Percentiles rank a stretch among this genome's conserved stretches.
These are phyloP conservation scores for Pulveroboletus frians DNA, from an alignment of 768 basidiomycete genomes.

Conservation along the genomic window DNA sequence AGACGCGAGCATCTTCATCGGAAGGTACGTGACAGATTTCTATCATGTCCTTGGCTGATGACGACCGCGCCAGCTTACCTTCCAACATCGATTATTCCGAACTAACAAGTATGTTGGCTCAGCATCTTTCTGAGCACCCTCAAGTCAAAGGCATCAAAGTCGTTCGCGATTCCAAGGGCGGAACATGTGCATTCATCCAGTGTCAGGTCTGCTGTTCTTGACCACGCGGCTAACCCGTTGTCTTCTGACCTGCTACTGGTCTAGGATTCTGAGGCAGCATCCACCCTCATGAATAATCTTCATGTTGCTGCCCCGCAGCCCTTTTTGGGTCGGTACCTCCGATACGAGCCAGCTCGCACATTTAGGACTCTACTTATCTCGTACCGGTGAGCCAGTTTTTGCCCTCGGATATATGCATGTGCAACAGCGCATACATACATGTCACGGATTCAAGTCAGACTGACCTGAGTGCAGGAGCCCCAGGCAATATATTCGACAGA, in stretches of 20 bases:
- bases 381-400: constrained; percentile 47
- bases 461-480: constrained; percentile 15
- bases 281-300: constrained; percentile 54
- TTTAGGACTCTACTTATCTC: constrained; percentile 71
- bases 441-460: background rate
- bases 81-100: constrained; percentile 61
- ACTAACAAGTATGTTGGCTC: constrained; percentile 52
- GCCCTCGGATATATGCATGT: constrained; percentile 12
- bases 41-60: constrained; percentile 4
- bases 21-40: constrained; percentile 49
- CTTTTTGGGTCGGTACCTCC: constrained; percentile 68
- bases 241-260: background rate
- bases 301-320: constrained; percentile 51
- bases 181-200: constrained; percentile 81
- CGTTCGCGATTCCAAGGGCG: constrained; percentile 69
- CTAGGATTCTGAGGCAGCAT: constrained; percentile 56
- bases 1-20: constrained; percentile 80
- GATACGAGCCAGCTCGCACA: constrained; percentile 74
- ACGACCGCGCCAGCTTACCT: constrained; percentile 49
- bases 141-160: constrained; percentile 66
- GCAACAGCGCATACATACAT: constrained; percentile 21
- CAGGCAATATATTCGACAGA: constrained; percentile 19
- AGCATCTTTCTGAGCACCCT: constrained; percentile 62
- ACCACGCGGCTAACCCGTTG: background rate
- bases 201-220: constrained; percentile 54